phyloP scores from a whole-genome alignment of 148 eudicot genomes.

The Chenopodium quinoa region DNA sequence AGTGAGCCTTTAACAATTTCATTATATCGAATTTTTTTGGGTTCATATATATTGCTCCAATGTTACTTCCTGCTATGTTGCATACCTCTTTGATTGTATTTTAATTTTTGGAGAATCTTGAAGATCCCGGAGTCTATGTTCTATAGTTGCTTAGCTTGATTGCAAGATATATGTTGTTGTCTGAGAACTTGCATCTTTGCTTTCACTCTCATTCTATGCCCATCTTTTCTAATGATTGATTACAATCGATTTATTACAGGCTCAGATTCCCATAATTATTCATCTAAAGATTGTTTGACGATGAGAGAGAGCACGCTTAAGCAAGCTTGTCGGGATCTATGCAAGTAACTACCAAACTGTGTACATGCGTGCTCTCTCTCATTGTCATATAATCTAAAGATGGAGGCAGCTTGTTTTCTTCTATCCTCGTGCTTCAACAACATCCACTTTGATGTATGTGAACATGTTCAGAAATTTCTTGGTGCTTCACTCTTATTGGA shows the following conservation, averaged over 20 bases:
- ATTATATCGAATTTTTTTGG: background rate
- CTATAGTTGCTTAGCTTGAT: background rate
- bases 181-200: background rate
- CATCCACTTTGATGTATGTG: background rate
- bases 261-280: background rate
- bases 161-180: background rate
- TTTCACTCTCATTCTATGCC: background rate
- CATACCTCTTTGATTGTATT: background rate
- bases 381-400: constrained; percentile 41
- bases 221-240: background rate
- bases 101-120: background rate
- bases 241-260: background rate
- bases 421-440: background rate
- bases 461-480: background rate
- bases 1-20: background rate
- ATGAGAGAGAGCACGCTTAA: constrained; percentile 44
- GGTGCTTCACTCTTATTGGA: background rate
- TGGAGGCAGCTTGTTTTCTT: constrained; percentile 12
- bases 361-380: constrained; percentile 52
- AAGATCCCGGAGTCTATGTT: background rate
- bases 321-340: constrained; percentile 36
- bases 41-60: background rate
- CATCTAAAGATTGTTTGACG: constrained; percentile 37
- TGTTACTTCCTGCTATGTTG: background rate
- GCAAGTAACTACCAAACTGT: constrained; percentile 11